A percentile compares a stretch with the other conserved stretches of the same genome.
These are phyloP conservation scores for Aspergillus hancockii DNA, from an alignment of 495 filamentous ascomycete genomes.

Conservation along the genomic window DNA sequence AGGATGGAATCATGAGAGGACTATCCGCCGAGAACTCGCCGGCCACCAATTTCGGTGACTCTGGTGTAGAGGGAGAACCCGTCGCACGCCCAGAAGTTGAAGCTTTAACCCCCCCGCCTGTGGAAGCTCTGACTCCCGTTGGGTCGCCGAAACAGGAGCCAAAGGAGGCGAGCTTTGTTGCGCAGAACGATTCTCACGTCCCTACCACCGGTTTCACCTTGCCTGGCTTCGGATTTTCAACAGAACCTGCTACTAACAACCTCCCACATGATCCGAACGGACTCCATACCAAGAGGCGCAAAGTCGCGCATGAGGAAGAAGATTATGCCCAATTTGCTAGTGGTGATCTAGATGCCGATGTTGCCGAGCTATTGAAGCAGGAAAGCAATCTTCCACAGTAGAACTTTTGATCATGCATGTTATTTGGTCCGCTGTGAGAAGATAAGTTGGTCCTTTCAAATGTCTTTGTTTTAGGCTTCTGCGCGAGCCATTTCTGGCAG, in stretches of 20 bases:
- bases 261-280: constrained; percentile 39
- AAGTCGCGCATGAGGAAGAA: constrained; percentile 66
- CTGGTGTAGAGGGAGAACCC: constrained; percentile 46
- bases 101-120: constrained; percentile 75
- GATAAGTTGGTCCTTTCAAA: background rate
- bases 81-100: constrained; percentile 75
- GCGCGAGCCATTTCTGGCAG: background rate
- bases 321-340: constrained; percentile 69
- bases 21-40: constrained; percentile 55
- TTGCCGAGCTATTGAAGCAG: constrained; percentile 74
- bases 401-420: background rate
- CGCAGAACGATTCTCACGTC: constrained; percentile 28
- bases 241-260: constrained; percentile 39
- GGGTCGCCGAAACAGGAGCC: constrained; percentile 42
- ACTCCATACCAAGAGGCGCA: constrained; percentile 66
- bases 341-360: constrained; percentile 76
- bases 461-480: background rate
- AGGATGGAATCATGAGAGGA: constrained; percentile 83
- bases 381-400: constrained; percentile 31
- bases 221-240: constrained; percentile 35
- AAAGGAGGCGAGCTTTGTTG: constrained; percentile 23
- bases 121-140: constrained; percentile 49
- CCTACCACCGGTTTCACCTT: constrained; percentile 29
- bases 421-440: background rate
- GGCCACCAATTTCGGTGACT: constrained; percentile 40